Evolutionary conservation across 192 early-diverging fungal genomes (phyloP), one percentile per base, ranked within the genome.

Genomic region (Gigaspora rosea): DNA sequence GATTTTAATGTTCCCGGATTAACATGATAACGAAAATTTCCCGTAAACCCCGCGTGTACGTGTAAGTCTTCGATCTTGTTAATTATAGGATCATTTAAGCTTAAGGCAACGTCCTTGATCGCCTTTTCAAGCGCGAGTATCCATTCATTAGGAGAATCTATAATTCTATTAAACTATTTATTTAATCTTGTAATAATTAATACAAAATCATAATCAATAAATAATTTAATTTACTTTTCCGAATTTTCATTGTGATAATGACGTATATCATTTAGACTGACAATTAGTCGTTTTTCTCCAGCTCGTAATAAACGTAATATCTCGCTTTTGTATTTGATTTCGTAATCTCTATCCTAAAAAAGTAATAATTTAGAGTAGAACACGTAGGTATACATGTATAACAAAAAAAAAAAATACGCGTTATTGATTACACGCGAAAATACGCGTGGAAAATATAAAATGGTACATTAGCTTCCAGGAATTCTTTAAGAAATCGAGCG

Each of bases 201-300:
- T 22, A 22, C 4, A 12, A 58, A n/a, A 48, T 9, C 69, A 79
- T 50, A 65, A 36, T 41, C 9, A n/a, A 2, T 36, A 61, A 36
- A 65, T 16, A 65, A 16, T 36, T 7, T n/a, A 15, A 65, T 13
- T 52, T 82, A 95, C 94, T 92, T 89, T 77, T 88, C 84, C 3
- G 93, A 89, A 70, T 93, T 91, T 22, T 90, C 90, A 1, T 84
- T 67, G 80, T 91, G 89, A 80, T 93, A 92, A 65, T 88, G 80
- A 72, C 96, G 92, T 13, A 99, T 71, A 80, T 94, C 88, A 86
- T 99, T 96, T 59, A 99, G 82, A 70, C 93, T 96, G 72, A 98
- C 89, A 18, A 99, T 86, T 35, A 98, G 82, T 16, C 97, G 89
- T 35, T 78, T 84, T 22, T 71, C 58, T 8, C 75, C 76, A 1